Percentiles rank a stretch among this genome's conserved stretches.
Evolutionary conservation across 257 asterid genomes (phyloP).

Genomic region (Eucommia ulmoides): DNA sequence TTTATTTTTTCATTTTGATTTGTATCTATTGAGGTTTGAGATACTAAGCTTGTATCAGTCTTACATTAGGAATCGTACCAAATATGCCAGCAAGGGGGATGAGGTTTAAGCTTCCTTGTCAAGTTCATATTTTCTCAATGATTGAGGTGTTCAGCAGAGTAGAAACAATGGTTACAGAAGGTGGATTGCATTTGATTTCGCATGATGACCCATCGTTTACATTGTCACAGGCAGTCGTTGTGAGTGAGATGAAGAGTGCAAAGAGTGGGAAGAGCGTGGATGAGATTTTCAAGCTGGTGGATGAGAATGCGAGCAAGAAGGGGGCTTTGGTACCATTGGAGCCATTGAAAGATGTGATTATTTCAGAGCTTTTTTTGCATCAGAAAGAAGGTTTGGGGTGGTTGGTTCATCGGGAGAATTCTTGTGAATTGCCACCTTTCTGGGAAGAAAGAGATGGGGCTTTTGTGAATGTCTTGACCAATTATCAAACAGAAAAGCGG

Average conservation of each 20-base stretch:
- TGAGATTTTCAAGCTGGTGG: slow-evolving; percentile 62
- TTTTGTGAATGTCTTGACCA: slow-evolving; percentile 56
- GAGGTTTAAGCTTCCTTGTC: slow-evolving; percentile 45
- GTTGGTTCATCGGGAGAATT: slow-evolving; percentile 66
- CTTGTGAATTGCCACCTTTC: slow-evolving; percentile 64
- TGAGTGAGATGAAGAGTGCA: slow-evolving; percentile 28
- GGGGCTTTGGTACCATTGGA: slow-evolving; percentile 41
- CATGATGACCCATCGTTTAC: slow-evolving; percentile 31
- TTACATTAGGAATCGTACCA: slow-evolving; percentile 57
- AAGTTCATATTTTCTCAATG: slow-evolving; percentile 62
- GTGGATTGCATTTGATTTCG: slow-evolving; percentile 46
- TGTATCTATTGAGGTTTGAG: background rate
- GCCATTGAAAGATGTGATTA: slow-evolving; percentile 52
- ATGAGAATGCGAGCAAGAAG: slow-evolving; percentile 31
- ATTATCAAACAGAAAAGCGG: slow-evolving; percentile 32
- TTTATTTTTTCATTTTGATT: background rate
- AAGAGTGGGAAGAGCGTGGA: slow-evolving; percentile 48
- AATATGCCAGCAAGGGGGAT: slow-evolving; percentile 34
- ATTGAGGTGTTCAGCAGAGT: slow-evolving; percentile 37
- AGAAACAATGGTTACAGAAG: slow-evolving; percentile 25
- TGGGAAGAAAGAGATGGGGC: slow-evolving; percentile 52
- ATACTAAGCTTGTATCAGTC: background rate
- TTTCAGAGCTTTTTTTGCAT: slow-evolving; percentile 51
- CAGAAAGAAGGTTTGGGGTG: slow-evolving; percentile 77
- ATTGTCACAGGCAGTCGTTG: slow-evolving; percentile 41